phyloP scores from a whole-genome alignment of 352 stramenopile genomes.

The Globisporangium viniferum region DNA sequence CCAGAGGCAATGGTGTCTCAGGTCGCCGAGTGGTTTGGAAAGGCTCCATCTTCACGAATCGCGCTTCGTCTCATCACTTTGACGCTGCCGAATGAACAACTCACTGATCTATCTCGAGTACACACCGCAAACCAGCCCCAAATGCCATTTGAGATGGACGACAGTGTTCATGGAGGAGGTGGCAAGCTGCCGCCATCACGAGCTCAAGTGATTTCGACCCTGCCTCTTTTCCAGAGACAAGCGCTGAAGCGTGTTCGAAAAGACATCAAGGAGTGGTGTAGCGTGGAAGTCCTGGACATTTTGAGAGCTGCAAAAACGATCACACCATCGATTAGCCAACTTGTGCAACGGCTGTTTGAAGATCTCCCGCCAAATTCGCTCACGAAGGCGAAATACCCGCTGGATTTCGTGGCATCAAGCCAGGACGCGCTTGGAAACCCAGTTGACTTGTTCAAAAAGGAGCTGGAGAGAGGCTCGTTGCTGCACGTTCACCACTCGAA shows the following conservation, averaged over 20 bases:
- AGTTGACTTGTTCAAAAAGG: conserved; percentile 59
- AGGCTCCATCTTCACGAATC: conserved; percentile 36
- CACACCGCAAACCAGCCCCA: conserved; percentile 23
- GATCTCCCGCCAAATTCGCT: conserved; percentile 53
- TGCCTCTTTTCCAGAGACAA: conserved; percentile 75
- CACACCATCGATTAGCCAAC: conserved; percentile 53
- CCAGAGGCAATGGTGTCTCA: conserved; percentile 27
- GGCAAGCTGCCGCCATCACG: conserved; percentile 25
- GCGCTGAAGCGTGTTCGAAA: conserved; percentile 61
- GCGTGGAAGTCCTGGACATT: conserved; percentile 77
- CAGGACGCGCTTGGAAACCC: conserved; percentile 59
- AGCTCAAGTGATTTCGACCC: conserved; percentile 46
- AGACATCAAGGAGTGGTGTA: conserved; percentile 85
- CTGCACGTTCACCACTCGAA: conserved; percentile 56
- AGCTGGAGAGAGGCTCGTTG: conserved; percentile 41
- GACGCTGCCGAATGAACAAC: conserved; percentile 72
- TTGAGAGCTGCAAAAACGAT: conserved; percentile 60
- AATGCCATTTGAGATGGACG: conserved; percentile 63
- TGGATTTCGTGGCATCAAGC: conserved; percentile 64
- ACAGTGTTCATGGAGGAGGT: conserved; percentile 15
- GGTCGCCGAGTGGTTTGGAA: conserved; percentile 60
- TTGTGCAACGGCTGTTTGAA: conserved; percentile 76
- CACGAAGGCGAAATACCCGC: conserved; percentile 64
- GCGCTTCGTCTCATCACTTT: conserved; percentile 74
- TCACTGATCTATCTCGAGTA: conserved; percentile 36